Evolutionary conservation across 768 basidiomycete species (phyloP).

Genomic region (Leccinum imitatum): DNA sequence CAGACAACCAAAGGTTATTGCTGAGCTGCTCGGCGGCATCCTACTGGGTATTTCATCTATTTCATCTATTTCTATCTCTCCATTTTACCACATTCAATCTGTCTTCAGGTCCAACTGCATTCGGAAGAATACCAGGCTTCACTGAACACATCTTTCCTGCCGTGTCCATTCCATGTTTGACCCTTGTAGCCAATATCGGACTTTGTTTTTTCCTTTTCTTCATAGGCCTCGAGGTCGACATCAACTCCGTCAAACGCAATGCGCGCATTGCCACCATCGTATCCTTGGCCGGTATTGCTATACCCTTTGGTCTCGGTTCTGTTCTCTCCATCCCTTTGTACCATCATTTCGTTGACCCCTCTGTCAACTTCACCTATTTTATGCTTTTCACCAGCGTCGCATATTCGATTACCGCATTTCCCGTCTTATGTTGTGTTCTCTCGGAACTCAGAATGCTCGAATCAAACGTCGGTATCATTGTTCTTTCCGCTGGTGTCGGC

Average conservation of each 20-base stretch:
- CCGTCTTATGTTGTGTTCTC: conserved; percentile 83
- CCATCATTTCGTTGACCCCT: conserved; percentile 57
- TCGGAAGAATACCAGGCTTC: conserved; percentile 88
- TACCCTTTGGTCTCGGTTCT: conserved; percentile 88
- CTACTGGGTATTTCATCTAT: conserved; percentile 57
- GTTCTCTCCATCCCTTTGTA: conserved; percentile 59
- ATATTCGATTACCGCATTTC: conserved; percentile 85
- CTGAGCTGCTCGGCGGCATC: conserved; percentile 86
- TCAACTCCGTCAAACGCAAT: conserved; percentile 73
- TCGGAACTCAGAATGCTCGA: conserved; percentile 90
- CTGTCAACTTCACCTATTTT: conserved; percentile 80
- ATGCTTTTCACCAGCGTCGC: conserved; percentile 94
- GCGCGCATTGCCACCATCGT: conserved; percentile 65
- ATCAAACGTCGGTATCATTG: conserved; percentile 89
- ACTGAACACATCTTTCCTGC: conserved; percentile 80
- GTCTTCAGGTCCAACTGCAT: conserved; percentile 45
- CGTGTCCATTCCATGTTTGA: conserved; percentile 71
- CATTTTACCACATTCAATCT: neutral
- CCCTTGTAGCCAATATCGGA: conserved; percentile 86
- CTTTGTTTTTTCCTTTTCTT: conserved; percentile 88
- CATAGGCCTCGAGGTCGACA: conserved; percentile 90
- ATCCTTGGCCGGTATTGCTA: conserved; percentile 75
- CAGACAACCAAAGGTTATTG: conserved; percentile 83
- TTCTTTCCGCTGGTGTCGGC: conserved; percentile 89
- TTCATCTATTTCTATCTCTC: conserved; percentile 34